Percentiles rank a stretch among this genome's conserved stretches.
These are phyloP conservation scores for Xylariaceae sp. DNA, from an alignment of 2,329 filamentous ascomycete genomes.

Conservation along the genomic window DNA sequence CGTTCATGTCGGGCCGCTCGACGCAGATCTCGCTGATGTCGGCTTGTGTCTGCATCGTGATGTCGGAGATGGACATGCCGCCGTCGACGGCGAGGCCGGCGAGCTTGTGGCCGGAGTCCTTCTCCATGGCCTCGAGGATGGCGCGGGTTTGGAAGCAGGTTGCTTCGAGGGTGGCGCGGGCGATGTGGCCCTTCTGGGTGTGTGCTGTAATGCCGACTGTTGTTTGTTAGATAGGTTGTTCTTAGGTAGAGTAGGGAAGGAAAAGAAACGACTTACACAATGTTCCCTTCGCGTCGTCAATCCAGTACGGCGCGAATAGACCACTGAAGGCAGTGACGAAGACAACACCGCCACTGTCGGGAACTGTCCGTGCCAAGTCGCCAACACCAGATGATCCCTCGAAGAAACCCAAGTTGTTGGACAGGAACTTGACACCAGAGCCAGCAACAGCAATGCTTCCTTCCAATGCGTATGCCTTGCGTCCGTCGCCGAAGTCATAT, in stretches of 20 bases:
- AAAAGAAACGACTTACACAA: constrained; percentile 54
- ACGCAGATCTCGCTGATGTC: constrained; percentile 79
- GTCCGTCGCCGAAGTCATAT: constrained; percentile 65
- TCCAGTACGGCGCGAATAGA: constrained; percentile 91
- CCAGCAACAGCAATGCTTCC: constrained; percentile 80
- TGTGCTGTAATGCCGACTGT: constrained; percentile 76
- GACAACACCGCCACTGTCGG: constrained; percentile 75
- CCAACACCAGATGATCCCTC: constrained; percentile 46
- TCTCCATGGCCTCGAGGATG: constrained; percentile 86
- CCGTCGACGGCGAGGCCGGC: constrained; percentile 77
- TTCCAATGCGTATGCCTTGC: constrained; percentile 69
- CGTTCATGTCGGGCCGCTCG: constrained; percentile 79
- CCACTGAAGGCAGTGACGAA: constrained; percentile 90
- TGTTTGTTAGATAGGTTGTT: constrained; percentile 20
- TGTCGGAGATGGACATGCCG: constrained; percentile 80
- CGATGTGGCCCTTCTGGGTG: constrained; percentile 80
- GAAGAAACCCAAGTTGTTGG: constrained; percentile 60
- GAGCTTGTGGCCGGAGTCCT: constrained; percentile 72
- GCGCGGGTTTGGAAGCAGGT: constrained; percentile 91
- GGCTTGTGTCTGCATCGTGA: constrained; percentile 89
- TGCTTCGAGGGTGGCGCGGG: constrained; percentile 82
- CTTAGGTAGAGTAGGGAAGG: neutral
- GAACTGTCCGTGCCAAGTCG: constrained; percentile 46
- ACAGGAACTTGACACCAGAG: constrained; percentile 70
- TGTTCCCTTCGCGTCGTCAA: constrained; percentile 85